Conservation (phyloP, 768 basidiomycete species). For the Epithele typhae region DNA sequence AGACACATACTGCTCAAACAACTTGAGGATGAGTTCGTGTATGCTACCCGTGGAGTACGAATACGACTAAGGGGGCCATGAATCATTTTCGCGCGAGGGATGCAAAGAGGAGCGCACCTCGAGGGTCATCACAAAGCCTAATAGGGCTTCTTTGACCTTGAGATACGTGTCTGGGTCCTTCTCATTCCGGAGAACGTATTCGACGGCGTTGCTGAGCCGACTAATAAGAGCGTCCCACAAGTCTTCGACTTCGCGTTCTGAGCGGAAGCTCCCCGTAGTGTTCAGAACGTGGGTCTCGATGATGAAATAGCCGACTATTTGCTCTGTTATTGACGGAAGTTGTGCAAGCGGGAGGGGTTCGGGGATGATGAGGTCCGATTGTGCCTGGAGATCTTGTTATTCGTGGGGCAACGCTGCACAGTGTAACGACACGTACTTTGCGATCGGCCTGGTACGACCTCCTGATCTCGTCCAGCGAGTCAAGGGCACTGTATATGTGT, state of each 20-base stretch:
- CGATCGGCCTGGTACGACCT: conserved; percentile 96
- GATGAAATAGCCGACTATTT: conserved; percentile 97
- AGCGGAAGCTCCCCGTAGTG: conserved; percentile 87
- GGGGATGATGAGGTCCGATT: conserved; percentile 94
- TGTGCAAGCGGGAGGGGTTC: conserved; percentile 59
- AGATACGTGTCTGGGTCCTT: conserved; percentile 80
- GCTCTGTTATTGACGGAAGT: conserved; percentile 77
- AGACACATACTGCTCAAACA: conserved; percentile 88
- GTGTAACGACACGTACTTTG: conserved; percentile 48
- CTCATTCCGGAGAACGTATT: conserved; percentile 66
- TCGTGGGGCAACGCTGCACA: neutral
- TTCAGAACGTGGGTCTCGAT: conserved; percentile 90
- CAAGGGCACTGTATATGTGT: conserved; percentile 90
- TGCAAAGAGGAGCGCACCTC: conserved; percentile 51
- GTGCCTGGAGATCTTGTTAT: conserved; percentile 52
- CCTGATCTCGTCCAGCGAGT: conserved; percentile 86
- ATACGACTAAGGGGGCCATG: conserved; percentile 55
- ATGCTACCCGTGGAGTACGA: conserved; percentile 82
- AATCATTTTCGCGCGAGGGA: neutral
- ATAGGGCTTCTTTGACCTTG: conserved; percentile 75
- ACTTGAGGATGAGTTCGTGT: conserved; percentile 75
- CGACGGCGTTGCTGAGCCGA: conserved; percentile 69
- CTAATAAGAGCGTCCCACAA: conserved; percentile 87
- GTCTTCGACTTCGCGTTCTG: conserved; percentile 86
- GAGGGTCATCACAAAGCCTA: conserved; percentile 86